Conservation (phyloP, 345 rosid species). For the Raphanus sativus region DNA sequence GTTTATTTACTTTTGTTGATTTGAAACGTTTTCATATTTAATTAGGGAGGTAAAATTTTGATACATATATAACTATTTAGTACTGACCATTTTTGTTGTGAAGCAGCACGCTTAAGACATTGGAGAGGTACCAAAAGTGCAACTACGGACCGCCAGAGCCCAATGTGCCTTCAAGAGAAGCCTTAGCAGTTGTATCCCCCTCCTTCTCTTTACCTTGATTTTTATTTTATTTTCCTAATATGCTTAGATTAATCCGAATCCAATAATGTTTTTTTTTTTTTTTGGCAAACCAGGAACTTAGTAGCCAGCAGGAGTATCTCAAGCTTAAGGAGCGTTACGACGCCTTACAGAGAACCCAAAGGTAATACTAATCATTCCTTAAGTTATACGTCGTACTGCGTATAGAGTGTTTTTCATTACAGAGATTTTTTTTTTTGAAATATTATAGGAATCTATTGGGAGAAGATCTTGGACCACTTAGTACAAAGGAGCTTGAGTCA, state of each 20-base stretch:
- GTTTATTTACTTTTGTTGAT: not conserved
- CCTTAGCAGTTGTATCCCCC: conserved; percentile 55
- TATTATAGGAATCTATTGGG: conserved; percentile 73
- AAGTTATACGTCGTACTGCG: not conserved
- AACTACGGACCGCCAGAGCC: conserved; percentile 96
- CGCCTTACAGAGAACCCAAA: conserved; percentile 79
- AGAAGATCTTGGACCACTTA: conserved; percentile 87
- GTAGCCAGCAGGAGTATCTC: conserved; percentile 90
- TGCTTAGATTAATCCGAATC: not conserved
- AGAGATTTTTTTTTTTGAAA: not conserved
- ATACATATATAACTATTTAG: not conserved
- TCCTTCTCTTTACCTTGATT: not conserved
- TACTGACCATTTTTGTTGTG: not conserved
- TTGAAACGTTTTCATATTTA: not conserved
- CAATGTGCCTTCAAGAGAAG: conserved; percentile 76
- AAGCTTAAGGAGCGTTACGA: conserved; percentile 91
- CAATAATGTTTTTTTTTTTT: not conserved
- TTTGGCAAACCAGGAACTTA: conserved; percentile 56
- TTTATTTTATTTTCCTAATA: not conserved
- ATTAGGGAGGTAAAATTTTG: not conserved
- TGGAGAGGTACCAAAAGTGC: conserved; percentile 97
- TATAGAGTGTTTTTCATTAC: not conserved
- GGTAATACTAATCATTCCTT: conserved; percentile 28
- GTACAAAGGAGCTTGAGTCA: conserved; percentile 84
- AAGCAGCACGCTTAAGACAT: conserved; percentile 77